Evolutionary conservation across 2,329 filamentous ascomycete species (phyloP), one percentile per base, ranked within the genome.

Genomic region (Ascochyta koolunga): DNA sequence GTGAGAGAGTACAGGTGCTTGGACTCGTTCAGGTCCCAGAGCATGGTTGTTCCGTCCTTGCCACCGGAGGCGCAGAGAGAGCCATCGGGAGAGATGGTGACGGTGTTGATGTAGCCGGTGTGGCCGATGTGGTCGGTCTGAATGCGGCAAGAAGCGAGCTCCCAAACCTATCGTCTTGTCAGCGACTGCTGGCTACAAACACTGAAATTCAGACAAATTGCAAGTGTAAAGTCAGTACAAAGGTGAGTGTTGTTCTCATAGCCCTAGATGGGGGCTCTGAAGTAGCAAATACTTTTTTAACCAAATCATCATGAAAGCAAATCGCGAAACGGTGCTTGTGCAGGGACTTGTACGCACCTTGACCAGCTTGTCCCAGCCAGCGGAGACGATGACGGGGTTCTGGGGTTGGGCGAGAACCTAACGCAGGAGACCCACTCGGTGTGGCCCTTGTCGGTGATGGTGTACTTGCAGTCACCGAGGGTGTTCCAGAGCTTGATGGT

Each of bases 401-500:
- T 98, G 93, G 77, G 95, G 88, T 99, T 99, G 78, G 95, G 95
- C 83, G 90, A 96, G 90, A 99, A 99, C 82, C 95, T 90, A 72
- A 99, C 95, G 86, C 93, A 98, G 64, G 93, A 97, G 72, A 96
- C 95, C 95, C 95, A 99, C 83, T 99, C 95, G 82, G 91, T 91
- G 87, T 99, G 95, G 79, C 95, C 95, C 90, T 99, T 99, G 80
- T 99, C 95, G 82, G 91, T 96, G 86, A 99, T 98, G 85, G 93
- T 99, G 89, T 88, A 99, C 87, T 99, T 99, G 93, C 95, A 99
- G 88, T 99, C 95, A 83, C 95, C 95, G 69, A 99, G 91, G 74
- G 95, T 99, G 87, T 99, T 99, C 95, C 95, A 99, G 76, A 99
- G 89, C 91, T 98, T 99, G 87, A 99, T 98, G 77, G 90, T 91